Percentiles rank a stretch among this genome's conserved stretches.
These are phyloP conservation scores for Boletus rufocinnamomeus DNA, from an alignment of 768 basidiomycete genomes.

Conservation along the genomic window DNA sequence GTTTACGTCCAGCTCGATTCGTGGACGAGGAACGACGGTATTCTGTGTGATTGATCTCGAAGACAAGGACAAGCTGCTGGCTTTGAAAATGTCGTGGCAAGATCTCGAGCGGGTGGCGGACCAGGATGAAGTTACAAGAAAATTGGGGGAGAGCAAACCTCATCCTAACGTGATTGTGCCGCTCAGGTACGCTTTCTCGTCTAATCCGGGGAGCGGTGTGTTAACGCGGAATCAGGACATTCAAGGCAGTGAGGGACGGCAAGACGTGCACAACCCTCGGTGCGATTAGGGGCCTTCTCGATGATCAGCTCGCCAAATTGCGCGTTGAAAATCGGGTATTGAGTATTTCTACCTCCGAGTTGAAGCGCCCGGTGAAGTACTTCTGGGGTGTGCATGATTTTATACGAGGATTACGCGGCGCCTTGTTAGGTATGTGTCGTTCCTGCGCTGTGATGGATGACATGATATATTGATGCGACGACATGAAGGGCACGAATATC, in stretches of 20 bases:
- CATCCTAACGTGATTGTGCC: background rate
- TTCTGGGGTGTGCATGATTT: constrained; percentile 25
- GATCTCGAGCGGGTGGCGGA: background rate
- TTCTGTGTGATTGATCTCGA: constrained; percentile 1
- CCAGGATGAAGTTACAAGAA: background rate
- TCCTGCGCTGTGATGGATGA: background rate
- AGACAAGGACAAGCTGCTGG: background rate
- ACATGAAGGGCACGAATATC: constrained; percentile 19
- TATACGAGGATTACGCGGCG: constrained; percentile 18
- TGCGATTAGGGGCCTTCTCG: background rate
- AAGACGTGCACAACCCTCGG: background rate
- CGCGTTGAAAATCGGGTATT: background rate
- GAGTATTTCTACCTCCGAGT: background rate
- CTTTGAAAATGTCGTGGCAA: constrained; percentile 15
- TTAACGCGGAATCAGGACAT: background rate
- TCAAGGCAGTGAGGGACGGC: background rate
- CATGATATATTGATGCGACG: background rate
- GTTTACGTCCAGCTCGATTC: constrained; percentile 13
- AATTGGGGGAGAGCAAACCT: background rate
- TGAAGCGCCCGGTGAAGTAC: constrained; percentile 14
- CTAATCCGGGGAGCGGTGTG: accelerated
- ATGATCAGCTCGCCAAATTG: background rate
- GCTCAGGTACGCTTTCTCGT: background rate
- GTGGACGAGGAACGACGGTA: constrained; percentile 14
- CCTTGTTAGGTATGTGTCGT: constrained; percentile 9